Evolutionary conservation across 1,284 basidiomycete species (phyloP).

Genomic region (Neolentinus lepideus): DNA sequence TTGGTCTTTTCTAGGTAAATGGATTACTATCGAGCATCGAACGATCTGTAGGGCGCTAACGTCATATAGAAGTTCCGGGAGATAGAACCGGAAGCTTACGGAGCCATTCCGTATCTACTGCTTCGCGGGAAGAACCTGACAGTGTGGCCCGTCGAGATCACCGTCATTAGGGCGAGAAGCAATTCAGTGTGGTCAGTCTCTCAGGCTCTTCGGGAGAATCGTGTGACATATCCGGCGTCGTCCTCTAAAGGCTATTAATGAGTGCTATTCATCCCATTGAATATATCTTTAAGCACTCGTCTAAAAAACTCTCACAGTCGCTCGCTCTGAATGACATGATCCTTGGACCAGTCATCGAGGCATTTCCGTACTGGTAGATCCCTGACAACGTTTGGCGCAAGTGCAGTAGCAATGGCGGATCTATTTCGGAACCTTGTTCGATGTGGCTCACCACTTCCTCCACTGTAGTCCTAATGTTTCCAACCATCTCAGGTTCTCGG

Average conservation of each 20-base stretch:
- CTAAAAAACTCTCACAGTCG: neutral
- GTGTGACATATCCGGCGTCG: neutral
- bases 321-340: too few species aligned
- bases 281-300: neutral
- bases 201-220: neutral
- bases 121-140: conserved; percentile 1
- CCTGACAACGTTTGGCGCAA: too few species aligned
- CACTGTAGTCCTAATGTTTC: too few species aligned
- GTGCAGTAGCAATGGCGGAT: too few species aligned
- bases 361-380: too few species aligned
- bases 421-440: too few species aligned
- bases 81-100: neutral
- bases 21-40: neutral
- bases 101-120: neutral
- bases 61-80: neutral
- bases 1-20: neutral
- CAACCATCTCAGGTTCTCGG: too few species aligned
- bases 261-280: neutral
- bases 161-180: neutral
- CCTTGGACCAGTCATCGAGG: too few species aligned
- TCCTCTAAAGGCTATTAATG: neutral
- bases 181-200: neutral
- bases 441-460: too few species aligned
- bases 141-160: neutral
- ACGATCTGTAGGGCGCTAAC: neutral